These are phyloP conservation scores for Lunularia cruciata DNA, from an alignment of 225 moss, liverwort and hornwort genomes.

Conservation along the genomic window DNA sequence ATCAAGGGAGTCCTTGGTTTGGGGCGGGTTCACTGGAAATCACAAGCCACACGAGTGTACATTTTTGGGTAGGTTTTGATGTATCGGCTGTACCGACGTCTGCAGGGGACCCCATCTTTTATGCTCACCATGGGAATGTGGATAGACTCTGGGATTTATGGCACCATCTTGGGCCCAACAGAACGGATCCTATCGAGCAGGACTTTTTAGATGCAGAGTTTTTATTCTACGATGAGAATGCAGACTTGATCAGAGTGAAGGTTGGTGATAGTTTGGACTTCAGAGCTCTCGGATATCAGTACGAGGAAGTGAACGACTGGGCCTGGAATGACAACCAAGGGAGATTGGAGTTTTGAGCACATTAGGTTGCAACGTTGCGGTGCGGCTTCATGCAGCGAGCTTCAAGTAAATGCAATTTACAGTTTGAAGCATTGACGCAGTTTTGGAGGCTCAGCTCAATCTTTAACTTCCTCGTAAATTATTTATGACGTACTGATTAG, in stretches of 20 bases:
- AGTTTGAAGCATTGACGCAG: too few relatives aligned
- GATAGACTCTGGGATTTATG: constrained; percentile 7
- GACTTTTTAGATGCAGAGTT: constrained; percentile 28
- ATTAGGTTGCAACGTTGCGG: too few relatives aligned
- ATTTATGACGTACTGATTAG: too few relatives aligned
- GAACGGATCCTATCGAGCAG: background rate
- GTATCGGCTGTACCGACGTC: background rate
- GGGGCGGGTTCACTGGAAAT: background rate
- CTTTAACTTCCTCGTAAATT: too few relatives aligned
- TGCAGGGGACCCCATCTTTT: constrained; percentile 1
- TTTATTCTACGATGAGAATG: constrained; percentile 26
- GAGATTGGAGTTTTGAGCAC: too few relatives aligned
- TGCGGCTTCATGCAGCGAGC: too few relatives aligned
- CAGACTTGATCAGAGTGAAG: constrained; percentile 10
- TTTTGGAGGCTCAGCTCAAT: too few relatives aligned
- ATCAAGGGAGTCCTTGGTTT: background rate
- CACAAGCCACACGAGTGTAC: background rate
- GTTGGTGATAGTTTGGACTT: constrained; percentile 7
- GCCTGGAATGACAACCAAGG: too few relatives aligned
- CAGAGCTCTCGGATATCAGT: background rate
- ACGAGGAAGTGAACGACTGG: background rate
- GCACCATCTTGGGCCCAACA: background rate
- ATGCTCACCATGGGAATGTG: background rate
- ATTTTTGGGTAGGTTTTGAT: constrained; percentile 5
- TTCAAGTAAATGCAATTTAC: too few relatives aligned